These are phyloP conservation scores for Pisolithus microcarpus DNA, from an alignment of 768 basidiomycete genomes.

Conservation along the genomic window DNA sequence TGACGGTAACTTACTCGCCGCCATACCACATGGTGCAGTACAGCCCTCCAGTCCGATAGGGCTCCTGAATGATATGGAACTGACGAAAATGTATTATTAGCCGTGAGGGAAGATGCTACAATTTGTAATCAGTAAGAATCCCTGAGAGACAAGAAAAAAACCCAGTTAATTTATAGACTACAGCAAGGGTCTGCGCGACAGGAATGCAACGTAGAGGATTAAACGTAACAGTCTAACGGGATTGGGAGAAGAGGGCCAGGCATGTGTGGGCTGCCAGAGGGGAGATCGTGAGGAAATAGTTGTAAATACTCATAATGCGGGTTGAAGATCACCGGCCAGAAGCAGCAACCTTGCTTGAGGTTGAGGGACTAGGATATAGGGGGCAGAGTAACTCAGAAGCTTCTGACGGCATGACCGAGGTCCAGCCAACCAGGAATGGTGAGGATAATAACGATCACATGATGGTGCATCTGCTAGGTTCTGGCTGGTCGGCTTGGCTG, in stretches of 20 bases:
- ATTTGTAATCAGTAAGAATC: slow-evolving; percentile 22
- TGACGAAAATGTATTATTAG: slow-evolving; percentile 25
- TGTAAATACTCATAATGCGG: slow-evolving; percentile 34
- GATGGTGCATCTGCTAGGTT: slow-evolving; percentile 41
- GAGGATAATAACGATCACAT: slow-evolving; percentile 37
- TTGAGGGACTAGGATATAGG: slow-evolving; percentile 25
- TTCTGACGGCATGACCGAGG: slow-evolving; percentile 12
- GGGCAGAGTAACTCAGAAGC: slow-evolving; percentile 25
- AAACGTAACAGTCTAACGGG: slow-evolving; percentile 26
- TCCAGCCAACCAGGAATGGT: slow-evolving; percentile 1
- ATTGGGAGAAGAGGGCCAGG: slow-evolving; percentile 14
- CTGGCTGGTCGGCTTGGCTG: slow-evolving; percentile 36
- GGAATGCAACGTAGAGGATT: slow-evolving; percentile 18
- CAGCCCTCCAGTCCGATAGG: no score
- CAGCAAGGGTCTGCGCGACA: slow-evolving; percentile 18
- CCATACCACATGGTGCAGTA: no score
- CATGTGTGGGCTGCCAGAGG: slow-evolving; percentile 6
- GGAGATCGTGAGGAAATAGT: slow-evolving; percentile 9
- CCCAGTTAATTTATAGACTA: slow-evolving; percentile 31
- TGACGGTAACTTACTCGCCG: no score
- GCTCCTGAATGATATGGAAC: neutral
- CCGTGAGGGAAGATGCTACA: slow-evolving; percentile 30
- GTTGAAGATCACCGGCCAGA: slow-evolving; percentile 23
- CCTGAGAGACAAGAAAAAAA: slow-evolving; percentile 11
- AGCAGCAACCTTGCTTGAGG: slow-evolving; percentile 14